phyloP scores from a whole-genome alignment of 257 asterid genomes.

The Mentha longifolia region DNA sequence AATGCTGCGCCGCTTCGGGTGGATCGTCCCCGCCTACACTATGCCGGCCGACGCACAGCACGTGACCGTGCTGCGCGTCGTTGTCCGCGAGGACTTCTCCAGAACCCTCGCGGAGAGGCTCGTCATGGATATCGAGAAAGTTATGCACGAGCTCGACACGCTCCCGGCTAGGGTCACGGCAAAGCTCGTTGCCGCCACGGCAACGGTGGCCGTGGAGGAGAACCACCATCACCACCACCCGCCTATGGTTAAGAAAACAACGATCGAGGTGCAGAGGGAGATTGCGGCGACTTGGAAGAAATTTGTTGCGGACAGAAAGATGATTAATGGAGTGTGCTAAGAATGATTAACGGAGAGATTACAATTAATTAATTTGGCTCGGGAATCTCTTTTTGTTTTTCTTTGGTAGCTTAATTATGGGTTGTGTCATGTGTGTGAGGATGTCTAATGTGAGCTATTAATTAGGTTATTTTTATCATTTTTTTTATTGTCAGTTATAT shows the following conservation, averaged over 20 bases:
- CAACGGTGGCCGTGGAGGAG: conserved; percentile 3
- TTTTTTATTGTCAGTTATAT: background rate
- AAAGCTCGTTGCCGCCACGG: conserved; percentile 34
- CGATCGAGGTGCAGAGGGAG: conserved; percentile 68
- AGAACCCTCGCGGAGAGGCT: conserved; percentile 85
- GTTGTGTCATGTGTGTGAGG: background rate
- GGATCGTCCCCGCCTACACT: conserved; percentile 94
- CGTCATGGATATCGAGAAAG: conserved; percentile 64
- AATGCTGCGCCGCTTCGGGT: conserved; percentile 70
- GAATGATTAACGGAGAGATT: background rate
- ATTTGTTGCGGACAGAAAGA: conserved; percentile 75
- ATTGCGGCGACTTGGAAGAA: conserved; percentile 77
- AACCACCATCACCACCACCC: conserved; percentile 25
- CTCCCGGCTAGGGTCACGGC: conserved; percentile 66
- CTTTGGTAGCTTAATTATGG: background rate
- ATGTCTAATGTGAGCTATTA: too few species aligned
- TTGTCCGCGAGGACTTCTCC: conserved; percentile 82
- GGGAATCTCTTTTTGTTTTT: background rate
- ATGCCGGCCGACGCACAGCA: conserved; percentile 90
- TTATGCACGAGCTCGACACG: conserved; percentile 71
- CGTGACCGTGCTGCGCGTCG: conserved; percentile 78
- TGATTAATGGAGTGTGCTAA: conserved; percentile 75
- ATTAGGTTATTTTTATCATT: background rate
- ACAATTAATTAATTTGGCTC: background rate
- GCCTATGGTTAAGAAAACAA: conserved; percentile 51